phyloP scores from a whole-genome alignment of 1,139 yeast species.

The Scheffersomyces segobiensis region DNA sequence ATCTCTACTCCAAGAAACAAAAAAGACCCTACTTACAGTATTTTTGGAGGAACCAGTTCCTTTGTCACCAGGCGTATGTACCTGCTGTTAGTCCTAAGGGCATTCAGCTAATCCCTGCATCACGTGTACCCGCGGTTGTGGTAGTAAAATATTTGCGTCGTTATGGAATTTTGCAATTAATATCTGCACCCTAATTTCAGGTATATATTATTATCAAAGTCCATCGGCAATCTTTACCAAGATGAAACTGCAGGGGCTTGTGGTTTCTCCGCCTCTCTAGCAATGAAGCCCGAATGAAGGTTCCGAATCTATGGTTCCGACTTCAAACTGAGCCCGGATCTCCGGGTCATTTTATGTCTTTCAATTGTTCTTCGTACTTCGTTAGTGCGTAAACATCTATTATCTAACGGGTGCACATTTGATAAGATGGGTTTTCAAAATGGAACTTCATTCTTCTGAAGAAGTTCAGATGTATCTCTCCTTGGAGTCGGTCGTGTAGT shows the following conservation, averaged over 20 bases:
- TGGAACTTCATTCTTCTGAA: neutral
- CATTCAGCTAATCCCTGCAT: neutral
- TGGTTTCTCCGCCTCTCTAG: neutral
- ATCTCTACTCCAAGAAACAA: neutral
- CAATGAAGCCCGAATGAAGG: neutral
- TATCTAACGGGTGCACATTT: neutral
- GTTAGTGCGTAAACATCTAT: neutral
- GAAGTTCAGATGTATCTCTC: neutral
- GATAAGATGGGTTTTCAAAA: neutral
- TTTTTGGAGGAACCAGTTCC: neutral
- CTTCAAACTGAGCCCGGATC: neutral
- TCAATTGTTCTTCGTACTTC: neutral
- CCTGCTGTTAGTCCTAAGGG: neutral
- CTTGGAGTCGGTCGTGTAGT: too few relatives aligned
- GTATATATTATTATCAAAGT: neutral
- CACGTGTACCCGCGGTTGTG: neutral
- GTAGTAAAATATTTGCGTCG: neutral
- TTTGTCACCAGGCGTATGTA: neutral
- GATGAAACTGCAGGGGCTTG: constrained; percentile 1
- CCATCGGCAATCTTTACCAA: neutral
- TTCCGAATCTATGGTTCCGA: neutral
- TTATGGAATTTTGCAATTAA: neutral
- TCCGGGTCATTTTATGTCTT: neutral
- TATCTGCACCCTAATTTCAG: neutral
- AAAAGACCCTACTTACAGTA: neutral